Conservation (phyloP, 495 filamentous ascomycete genomes). For the Neurospora sp. region DNA sequence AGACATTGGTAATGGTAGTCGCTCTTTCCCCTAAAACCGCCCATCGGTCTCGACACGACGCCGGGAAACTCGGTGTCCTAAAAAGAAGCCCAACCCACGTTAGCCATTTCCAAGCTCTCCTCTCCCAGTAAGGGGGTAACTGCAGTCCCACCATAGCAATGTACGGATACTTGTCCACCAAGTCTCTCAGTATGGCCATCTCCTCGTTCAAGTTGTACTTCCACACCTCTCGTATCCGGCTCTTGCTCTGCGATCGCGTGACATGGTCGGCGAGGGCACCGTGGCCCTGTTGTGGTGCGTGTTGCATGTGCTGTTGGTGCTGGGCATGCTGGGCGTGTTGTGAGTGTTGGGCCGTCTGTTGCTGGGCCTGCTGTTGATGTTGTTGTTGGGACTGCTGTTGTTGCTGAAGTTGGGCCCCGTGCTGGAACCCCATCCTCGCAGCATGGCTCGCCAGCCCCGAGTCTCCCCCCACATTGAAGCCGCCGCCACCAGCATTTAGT, state of each 20-base stretch:
- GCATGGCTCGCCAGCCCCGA: constrained; percentile 84
- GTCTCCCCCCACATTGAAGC: constrained; percentile 54
- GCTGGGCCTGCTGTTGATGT: constrained; percentile 28
- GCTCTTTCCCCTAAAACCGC: constrained; percentile 82
- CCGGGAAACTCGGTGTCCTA: constrained; percentile 98
- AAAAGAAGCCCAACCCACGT: constrained; percentile 4
- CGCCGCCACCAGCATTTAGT: constrained; percentile 29
- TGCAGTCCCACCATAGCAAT: constrained; percentile 74
- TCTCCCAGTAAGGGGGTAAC: neutral
- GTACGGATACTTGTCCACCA: constrained; percentile 86
- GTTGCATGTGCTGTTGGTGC: constrained; percentile 20
- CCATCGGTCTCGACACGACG: constrained; percentile 90
- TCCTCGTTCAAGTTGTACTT: constrained; percentile 82
- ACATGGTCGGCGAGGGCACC: constrained; percentile 36
- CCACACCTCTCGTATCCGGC: constrained; percentile 92
- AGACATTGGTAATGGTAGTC: constrained; percentile 98
- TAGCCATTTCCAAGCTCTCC: constrained; percentile 9
- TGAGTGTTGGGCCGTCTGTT: constrained; percentile 43
- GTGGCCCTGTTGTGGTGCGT: constrained; percentile 44
- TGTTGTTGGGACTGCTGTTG: constrained; percentile 30
- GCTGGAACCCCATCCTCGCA: constrained; percentile 75
- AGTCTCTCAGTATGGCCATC: constrained; percentile 64
- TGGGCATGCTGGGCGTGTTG: constrained; percentile 24
- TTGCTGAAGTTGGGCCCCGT: constrained; percentile 65
- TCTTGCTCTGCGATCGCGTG: constrained; percentile 42